Evolutionary conservation across 1,284 basidiomycete species (phyloP).

Genomic region (Amylostereum areolatum): DNA sequence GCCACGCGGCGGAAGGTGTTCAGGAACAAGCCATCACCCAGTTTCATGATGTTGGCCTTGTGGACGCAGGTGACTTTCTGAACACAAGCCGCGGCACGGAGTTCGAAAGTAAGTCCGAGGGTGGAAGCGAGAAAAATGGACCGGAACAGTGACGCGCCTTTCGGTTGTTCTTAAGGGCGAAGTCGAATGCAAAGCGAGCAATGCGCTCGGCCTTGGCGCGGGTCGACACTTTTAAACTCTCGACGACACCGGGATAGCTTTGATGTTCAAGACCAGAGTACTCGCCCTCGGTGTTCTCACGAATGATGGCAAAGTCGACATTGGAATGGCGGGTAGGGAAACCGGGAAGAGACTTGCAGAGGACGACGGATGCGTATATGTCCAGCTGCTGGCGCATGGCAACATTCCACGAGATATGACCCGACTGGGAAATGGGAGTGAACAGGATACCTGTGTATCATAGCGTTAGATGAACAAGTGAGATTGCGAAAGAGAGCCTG

Average conservation of each 20-base stretch:
- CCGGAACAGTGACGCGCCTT: constrained; percentile 50
- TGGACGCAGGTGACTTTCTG: constrained; percentile 99
- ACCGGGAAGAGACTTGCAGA: constrained; percentile 98
- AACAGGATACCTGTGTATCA: constrained; percentile 82
- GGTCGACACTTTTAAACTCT: constrained; percentile 97
- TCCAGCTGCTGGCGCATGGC: constrained; percentile 99
- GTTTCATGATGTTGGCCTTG: constrained; percentile 99
- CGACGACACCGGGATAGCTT: constrained; percentile 97
- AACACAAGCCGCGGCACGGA: background rate
- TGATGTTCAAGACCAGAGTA: constrained; percentile 99
- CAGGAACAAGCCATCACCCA: constrained; percentile 98
- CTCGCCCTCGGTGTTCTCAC: constrained; percentile 99
- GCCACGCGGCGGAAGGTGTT: constrained; percentile 97
- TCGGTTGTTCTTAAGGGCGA: constrained; percentile 97
- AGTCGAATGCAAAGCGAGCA: constrained; percentile 96
- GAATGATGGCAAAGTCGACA: constrained; percentile 99
- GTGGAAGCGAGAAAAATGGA: background rate
- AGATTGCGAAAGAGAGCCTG: background rate
- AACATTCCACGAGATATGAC: constrained; percentile 99
- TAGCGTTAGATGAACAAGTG: background rate
- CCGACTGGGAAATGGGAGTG: constrained; percentile 94
- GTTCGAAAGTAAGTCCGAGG: background rate
- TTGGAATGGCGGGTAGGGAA: constrained; percentile 94
- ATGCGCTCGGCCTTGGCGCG: constrained; percentile 96
- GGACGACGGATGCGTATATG: constrained; percentile 97